Evolutionary conservation across 2,329 filamentous ascomycete species (phyloP).

Genomic region (Apiospora hydei): DNA sequence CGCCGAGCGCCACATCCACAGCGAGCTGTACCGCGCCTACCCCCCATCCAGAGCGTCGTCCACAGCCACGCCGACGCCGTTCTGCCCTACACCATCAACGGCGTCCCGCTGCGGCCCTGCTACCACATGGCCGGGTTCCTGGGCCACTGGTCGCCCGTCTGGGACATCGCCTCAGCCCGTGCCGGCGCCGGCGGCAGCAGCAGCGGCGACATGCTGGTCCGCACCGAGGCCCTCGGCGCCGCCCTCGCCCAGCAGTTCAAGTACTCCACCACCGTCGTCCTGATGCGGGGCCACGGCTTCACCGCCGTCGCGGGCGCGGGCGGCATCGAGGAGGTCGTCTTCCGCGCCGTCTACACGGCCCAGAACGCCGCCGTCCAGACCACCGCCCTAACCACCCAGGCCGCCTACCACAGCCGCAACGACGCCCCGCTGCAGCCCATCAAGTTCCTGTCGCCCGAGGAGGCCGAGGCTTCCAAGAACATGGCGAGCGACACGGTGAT

Average conservation of each 20-base stretch:
- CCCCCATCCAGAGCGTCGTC: conserved; percentile 28
- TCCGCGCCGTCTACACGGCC: conserved; percentile 16
- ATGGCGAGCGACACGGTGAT: conserved; percentile 16
- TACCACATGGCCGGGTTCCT: conserved; percentile 33
- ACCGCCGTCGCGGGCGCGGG: conserved; percentile 12
- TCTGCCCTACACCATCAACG: conserved; percentile 28
- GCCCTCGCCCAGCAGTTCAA: conserved; percentile 2
- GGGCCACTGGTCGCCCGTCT: conserved; percentile 22
- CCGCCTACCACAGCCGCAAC: conserved; percentile 10
- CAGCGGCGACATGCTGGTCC: conserved; percentile 15
- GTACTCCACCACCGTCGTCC: background rate
- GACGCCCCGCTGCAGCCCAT: conserved; percentile 7
- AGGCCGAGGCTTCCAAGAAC: background rate
- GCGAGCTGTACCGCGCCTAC: conserved; percentile 33
- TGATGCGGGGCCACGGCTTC: conserved; percentile 18
- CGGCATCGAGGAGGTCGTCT: conserved; percentile 11
- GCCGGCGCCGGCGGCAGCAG: background rate
- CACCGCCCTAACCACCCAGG: background rate
- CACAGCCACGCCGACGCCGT: conserved; percentile 31
- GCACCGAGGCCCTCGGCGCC: background rate
- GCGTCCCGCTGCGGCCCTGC: conserved; percentile 27
- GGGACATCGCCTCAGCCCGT: conserved; percentile 22
- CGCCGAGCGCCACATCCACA: conserved; percentile 33
- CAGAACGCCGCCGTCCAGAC: conserved; percentile 12
- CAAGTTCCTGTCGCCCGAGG: conserved; percentile 11